These are phyloP conservation scores for Picea abies DNA, from an alignment of 83 land plant species.

Conservation along the genomic window DNA sequence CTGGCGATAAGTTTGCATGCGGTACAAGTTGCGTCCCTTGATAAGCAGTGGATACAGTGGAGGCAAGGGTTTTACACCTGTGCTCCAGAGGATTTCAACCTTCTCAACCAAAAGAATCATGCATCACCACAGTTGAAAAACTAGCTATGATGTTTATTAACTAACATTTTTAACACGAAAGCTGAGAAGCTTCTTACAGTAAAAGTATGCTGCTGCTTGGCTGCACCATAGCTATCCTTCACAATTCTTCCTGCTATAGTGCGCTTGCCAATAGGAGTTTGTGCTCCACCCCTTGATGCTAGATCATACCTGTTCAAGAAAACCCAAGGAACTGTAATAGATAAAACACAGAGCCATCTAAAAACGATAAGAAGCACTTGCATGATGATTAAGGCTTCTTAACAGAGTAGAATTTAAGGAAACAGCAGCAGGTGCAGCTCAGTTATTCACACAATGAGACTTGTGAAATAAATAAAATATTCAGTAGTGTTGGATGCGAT, in stretches of 20 bases:
- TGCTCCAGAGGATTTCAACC: slow-evolving; percentile 75
- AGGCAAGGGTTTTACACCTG: slow-evolving; percentile 44
- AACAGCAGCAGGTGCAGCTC: not conserved
- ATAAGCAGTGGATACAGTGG: slow-evolving; percentile 59
- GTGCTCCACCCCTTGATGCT: slow-evolving; percentile 26
- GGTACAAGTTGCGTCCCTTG: slow-evolving; percentile 71
- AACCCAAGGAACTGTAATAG: slow-evolving; percentile 6
- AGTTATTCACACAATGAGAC: not conserved
- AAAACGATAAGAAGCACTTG: not conserved
- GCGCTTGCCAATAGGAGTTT: slow-evolving; percentile 43
- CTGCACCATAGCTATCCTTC: slow-evolving; percentile 74
- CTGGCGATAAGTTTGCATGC: slow-evolving; percentile 53
- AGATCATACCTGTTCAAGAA: slow-evolving; percentile 40
- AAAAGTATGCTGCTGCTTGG: slow-evolving; percentile 73
- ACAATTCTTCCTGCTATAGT: slow-evolving; percentile 63
- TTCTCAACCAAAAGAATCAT: slow-evolving; percentile 20
- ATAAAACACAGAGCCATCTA: not conserved
- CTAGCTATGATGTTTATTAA: not conserved
- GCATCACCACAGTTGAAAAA: slow-evolving; percentile 4
- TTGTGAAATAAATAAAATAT: not conserved
- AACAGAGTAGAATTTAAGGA: not conserved
- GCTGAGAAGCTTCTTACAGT: slow-evolving; percentile 44
- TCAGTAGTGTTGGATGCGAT: not conserved
- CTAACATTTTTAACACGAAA: not conserved
- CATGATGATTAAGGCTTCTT: not conserved